Conservation (phyloP, 108 stramenopile genomes). For the Cyclotella baltica region DNA sequence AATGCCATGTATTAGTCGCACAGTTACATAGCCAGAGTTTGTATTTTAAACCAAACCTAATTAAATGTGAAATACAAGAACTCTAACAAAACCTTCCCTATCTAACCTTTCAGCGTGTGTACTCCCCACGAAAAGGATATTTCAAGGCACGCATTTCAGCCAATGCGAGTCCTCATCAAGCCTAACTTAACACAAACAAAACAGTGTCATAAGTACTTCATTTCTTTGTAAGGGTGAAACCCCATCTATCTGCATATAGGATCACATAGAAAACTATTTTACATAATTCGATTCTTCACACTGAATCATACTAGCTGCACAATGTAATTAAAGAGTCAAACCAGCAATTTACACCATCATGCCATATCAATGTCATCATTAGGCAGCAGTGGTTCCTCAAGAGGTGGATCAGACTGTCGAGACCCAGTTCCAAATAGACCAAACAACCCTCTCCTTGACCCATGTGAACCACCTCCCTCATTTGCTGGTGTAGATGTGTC, state of each 20-base stretch:
- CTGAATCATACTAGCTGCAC: not conserved
- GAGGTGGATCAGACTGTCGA: not conserved
- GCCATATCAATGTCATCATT: conserved; percentile 3
- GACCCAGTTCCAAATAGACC: conserved; percentile 14
- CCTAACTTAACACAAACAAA: too few relatives aligned
- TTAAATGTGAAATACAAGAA: not conserved
- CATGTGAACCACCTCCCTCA: not conserved
- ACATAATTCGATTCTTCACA: not conserved
- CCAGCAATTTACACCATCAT: not conserved
- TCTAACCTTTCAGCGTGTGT: too few relatives aligned
- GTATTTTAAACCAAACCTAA: not conserved
- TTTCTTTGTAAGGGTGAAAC: too few relatives aligned
- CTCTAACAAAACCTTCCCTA: too few relatives aligned
- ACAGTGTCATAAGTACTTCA: too few relatives aligned
- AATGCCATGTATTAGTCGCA: too few relatives aligned
- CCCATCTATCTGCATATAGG: too few relatives aligned
- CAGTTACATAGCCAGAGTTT: not conserved
- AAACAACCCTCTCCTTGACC: conserved; percentile 11
- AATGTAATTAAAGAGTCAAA: not conserved
- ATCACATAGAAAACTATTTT: not conserved
- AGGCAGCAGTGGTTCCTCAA: conserved; percentile 36
- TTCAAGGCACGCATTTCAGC: too few relatives aligned
- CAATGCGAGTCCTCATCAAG: too few relatives aligned
- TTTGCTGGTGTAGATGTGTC: not conserved
- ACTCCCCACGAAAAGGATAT: too few relatives aligned